Base-by-base conservation (phyloP, 345 rosid species). In the Pelargonium nanum region DNA sequence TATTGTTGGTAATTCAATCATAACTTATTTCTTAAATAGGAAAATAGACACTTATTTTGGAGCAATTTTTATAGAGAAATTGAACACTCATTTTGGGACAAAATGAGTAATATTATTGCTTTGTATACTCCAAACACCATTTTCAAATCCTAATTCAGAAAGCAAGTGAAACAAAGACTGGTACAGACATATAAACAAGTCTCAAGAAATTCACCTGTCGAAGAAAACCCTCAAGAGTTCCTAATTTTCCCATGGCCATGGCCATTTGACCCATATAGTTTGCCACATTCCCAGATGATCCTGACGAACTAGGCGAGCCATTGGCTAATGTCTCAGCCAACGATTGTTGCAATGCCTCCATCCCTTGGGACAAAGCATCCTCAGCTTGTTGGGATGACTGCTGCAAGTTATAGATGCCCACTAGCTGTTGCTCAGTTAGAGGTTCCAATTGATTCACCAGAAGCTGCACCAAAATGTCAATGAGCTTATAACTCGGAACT, bases 161-260 rank as follows among this genome's bases (percentile, higher is more conserved):
- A 30, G 6, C 9, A 30, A 30, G 40, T 30, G 40, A 30, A 30
- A 30, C 40, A 30, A 30, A 5, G 9, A 30, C 40, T 5, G 40
- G 40, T 30, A 30, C 40, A 30, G 15, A 40, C 2, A 40, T 22
- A 56, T 20, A 17, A 56, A 7, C 15, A 56, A 26, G n/a, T 10
- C 26, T 22, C n/a, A 26, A 23, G 32, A 56, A 16, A 56, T 26
- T 44, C 34, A 70, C 98, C 96, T 79, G 81, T 56, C 64, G 76
- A 57, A 80, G 80, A 63, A 80, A 80, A 24, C 83, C 79, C 61
- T 80, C 83, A 3, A 80, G 70, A 12, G 83, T 74, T 23, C 81
- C 83, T n/a, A 79, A 70, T 72, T 79, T 79, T 60, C 98, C 98
- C 96, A 91, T 91, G 26, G 98, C 98, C 98, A 92, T 83, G 55